Evolutionary conservation across 148 eudicot species (phyloP), one percentile per base, ranked within the genome.

Genomic region (Camellia japonica): DNA sequence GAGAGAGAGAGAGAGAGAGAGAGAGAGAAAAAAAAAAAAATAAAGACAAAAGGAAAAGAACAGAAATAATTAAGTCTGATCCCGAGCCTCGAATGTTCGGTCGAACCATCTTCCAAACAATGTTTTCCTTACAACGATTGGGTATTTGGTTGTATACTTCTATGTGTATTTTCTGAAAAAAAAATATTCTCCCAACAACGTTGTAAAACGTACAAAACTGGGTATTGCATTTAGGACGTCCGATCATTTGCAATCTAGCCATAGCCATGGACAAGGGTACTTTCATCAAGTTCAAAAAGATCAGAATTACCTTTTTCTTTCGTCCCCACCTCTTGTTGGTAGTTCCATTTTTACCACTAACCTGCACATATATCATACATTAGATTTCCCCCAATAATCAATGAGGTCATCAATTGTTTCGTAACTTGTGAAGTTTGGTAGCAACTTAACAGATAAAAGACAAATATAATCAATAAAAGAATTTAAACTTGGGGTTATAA

Each of bases 301-400:
- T 42, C 38, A 52, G 47, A 41, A 68, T 56, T 74, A 81, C 83
- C 83, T 81, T 81, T 61, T 69, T 81, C 83, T 75, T 81, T 75
- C 74, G 75, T 47, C 79, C 41, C 75, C 75, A 68, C 75, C 68
- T 81, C 68, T 18, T 68, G 6, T 68, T 18, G 12, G 59, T 59
- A 8, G 64, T 81, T 67, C 52, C 83, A 68, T 47, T 56, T 55
- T 75, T 61, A 23, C 56, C 62, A 47, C 19, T 3, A 51, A 67
- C 83, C 83, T 81, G 83, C 83, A 60, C 65, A 15, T 43, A 15
- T 43, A 15, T 10, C 62, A 19, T 51, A 54, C 3, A 43, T 16
- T 12, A 60, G 78, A 74, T 43, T 42, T 60, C 67, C 66, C 23
- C 61, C 5, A 59, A 5, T 30, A 30, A 56, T 56, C 7, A 41